Percentiles rank a stretch among this genome's conserved stretches.
Conservation (phyloP, 495 filamentous ascomycete species). For the Penicillium coffeae region DNA sequence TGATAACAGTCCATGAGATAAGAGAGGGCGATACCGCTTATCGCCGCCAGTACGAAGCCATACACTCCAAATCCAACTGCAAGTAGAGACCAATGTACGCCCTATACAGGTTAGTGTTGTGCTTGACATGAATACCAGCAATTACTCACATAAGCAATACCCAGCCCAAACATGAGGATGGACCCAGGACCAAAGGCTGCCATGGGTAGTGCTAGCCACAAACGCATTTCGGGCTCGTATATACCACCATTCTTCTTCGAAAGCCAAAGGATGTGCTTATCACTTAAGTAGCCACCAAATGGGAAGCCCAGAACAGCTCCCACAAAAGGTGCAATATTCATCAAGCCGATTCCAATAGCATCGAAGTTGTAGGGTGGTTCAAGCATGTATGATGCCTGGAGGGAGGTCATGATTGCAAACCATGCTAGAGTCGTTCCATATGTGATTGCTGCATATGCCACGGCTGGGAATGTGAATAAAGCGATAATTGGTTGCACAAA, state of each 20-base stretch:
- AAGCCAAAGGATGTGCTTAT: conserved; percentile 30
- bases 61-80: conserved; percentile 29
- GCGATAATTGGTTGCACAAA: conserved; percentile 22
- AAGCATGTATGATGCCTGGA: conserved; percentile 28
- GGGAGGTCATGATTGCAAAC: conserved; percentile 30
- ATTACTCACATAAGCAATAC: conserved; percentile 23
- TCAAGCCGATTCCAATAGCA: conserved; percentile 32
- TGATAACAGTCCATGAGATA: conserved; percentile 36
- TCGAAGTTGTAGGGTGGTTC: conserved; percentile 38
- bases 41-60: conserved; percentile 19
- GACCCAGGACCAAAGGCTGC: conserved; percentile 22
- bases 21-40: conserved; percentile 25
- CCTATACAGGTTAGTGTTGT: conserved; percentile 11
- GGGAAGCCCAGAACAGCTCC: conserved; percentile 34
- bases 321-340: conserved; percentile 36
- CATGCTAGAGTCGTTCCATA: conserved; percentile 31
- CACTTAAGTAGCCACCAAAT: conserved; percentile 31
- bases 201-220: conserved; percentile 27
- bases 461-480: conserved; percentile 28
- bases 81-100: conserved; percentile 23
- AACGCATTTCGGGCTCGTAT: conserved; percentile 40
- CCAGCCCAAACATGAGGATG: conserved; percentile 34
- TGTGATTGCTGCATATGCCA: conserved; percentile 34
- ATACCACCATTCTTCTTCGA: conserved; percentile 39
- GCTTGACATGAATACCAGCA: too few relatives aligned